A percentile compares a stretch with the other conserved stretches of the same genome.
These are phyloP conservation scores for Exobasidium cylindrosporum DNA, from an alignment of 1,284 basidiomycete genomes.

Conservation along the genomic window DNA sequence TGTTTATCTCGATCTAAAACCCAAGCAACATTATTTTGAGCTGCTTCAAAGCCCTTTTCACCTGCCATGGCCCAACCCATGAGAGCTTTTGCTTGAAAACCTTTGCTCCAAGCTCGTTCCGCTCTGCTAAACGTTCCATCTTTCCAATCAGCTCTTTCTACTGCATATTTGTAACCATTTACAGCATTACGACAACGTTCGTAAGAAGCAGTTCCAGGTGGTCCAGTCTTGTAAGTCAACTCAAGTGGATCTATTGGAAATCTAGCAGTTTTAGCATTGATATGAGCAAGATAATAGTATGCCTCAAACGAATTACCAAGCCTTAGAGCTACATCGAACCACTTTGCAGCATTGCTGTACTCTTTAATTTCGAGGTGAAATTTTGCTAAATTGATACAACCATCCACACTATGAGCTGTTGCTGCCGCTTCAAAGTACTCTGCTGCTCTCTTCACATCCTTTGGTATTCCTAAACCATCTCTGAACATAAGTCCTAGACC, in stretches of 20 bases:
- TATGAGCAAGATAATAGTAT: conserved; percentile 31
- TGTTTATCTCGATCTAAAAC: conserved; percentile 69
- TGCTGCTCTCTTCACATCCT: conserved; percentile 62
- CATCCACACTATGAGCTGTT: conserved; percentile 67
- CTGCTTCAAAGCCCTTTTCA: conserved; percentile 81
- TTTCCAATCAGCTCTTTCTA: conserved; percentile 49
- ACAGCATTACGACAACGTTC: conserved; percentile 33
- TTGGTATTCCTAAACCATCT: conserved; percentile 76
- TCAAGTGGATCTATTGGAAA: neutral
- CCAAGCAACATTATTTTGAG: conserved; percentile 93
- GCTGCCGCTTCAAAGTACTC: conserved; percentile 73
- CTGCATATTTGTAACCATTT: conserved; percentile 36
- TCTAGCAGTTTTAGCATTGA: conserved; percentile 21
- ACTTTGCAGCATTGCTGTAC: conserved; percentile 23
- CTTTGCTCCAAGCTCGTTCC: conserved; percentile 47
- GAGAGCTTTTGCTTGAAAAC: conserved; percentile 35
- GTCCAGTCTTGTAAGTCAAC: neutral
- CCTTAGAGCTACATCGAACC: conserved; percentile 27
- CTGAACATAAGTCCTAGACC: conserved; percentile 86
- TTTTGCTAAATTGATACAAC: conserved; percentile 84
- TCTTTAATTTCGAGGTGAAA: conserved; percentile 67
- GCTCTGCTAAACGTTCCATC: conserved; percentile 46
- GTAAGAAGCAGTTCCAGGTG: conserved; percentile 12
- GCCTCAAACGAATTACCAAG: conserved; percentile 36
- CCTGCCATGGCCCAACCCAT: conserved; percentile 76